Evolutionary conservation across 768 basidiomycete genomes (phyloP).

Genomic region (Aureoboletus auriporus): DNA sequence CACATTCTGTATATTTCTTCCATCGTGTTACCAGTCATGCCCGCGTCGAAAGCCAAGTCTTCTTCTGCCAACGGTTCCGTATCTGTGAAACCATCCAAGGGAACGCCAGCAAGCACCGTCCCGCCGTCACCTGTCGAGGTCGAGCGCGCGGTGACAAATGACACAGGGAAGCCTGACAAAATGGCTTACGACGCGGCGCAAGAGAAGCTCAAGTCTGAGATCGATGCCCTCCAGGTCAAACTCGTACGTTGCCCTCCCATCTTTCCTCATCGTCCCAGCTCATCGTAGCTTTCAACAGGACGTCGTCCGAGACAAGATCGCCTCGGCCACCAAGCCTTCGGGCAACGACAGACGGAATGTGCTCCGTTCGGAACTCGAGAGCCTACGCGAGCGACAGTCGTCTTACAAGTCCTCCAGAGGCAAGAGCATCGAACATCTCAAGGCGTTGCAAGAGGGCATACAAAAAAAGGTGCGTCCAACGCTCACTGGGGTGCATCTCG

Average conservation of each 20-base stretch:
- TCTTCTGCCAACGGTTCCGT: constrained; percentile 45
- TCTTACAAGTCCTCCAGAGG: constrained; percentile 64
- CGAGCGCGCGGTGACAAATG: constrained; percentile 18
- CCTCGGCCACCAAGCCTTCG: constrained; percentile 52
- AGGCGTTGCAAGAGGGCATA: constrained; percentile 69
- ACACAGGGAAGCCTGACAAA: constrained; percentile 77
- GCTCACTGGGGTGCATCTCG: background rate
- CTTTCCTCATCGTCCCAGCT: background rate
- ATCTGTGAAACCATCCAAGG: constrained; percentile 20
- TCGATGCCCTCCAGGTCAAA: constrained; percentile 76
- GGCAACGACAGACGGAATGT: constrained; percentile 67
- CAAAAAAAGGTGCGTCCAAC: constrained; percentile 65
- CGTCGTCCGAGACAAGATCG: constrained; percentile 73
- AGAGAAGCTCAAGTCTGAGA: constrained; percentile 74
- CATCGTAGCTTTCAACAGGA: constrained; percentile 38
- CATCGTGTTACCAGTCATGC: constrained; percentile 19
- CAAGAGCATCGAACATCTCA: constrained; percentile 77
- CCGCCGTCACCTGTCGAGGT: constrained; percentile 25
- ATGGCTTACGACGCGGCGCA: constrained; percentile 81
- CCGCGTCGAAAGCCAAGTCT: constrained; percentile 54
- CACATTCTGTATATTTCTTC: constrained; percentile 16
- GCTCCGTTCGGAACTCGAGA: constrained; percentile 79
- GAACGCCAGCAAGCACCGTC: constrained; percentile 25
- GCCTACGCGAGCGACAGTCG: constrained; percentile 75
- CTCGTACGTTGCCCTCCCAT: constrained; percentile 53